Evolutionary conservation across 208 protist species (phyloP), one percentile per base, ranked within the genome.

Genomic region (Porcisia hertigi): DNA sequence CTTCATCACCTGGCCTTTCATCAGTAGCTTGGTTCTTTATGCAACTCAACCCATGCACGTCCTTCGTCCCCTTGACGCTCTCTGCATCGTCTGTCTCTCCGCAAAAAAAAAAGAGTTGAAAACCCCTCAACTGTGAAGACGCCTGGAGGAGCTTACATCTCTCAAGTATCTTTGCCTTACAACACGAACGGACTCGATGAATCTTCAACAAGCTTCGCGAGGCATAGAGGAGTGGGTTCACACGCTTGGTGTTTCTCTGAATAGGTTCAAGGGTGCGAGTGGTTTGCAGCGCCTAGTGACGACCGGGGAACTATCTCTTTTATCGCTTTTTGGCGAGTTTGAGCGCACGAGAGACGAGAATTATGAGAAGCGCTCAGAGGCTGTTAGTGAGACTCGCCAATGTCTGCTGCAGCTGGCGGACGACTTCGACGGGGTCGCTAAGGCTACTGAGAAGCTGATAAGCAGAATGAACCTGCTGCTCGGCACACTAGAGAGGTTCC

Each of bases 271-370:
- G 18, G 82, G 84, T 1, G 58, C 73, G 14, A 80, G 88, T 45
- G 83, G 83, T 8, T 47, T 92, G 20, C 73, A 81, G 16, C 82
- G 75, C 43, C 30, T 93, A 0, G 54, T 92, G 18, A 79, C 65
- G 0, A 77, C 85, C 2, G 85, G 84, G 2, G 88, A 86, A 60
- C 79, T 93, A 11, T 92, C 89, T 1, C 41, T 89, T 18, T 79
- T 91, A 2, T 88, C 83, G 7, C 82, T 88, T 66, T 75, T 95
- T 18, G 87, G 87, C 1, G 84, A 87, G 36, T 93, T 93, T 75
- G 84, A 91, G 65, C 72, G 86, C 71, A 92, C 85, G 6, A 70
- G 71, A 36, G 86, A 93, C 63, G 86, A 84, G 20, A 54, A 88
- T 2, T 93, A 88, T 45, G 81, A 89, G 75, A 62, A 71, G n/a